Evolutionary conservation across 169 alveolate genomes (phyloP), one percentile per base, ranked within the genome.

Genomic region (Theileria luwenshuni): DNA sequence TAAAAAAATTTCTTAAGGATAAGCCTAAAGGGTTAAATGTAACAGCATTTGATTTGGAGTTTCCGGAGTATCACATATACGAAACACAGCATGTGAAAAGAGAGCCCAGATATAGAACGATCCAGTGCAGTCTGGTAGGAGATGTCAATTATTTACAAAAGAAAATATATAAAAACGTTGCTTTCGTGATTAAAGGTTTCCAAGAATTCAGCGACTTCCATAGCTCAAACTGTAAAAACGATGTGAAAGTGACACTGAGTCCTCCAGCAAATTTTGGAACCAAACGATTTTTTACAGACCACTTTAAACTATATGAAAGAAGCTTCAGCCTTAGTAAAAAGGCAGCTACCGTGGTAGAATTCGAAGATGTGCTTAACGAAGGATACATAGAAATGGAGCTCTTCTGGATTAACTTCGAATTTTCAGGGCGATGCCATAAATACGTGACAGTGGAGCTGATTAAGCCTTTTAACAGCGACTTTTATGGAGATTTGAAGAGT

Each of bases 381-480:
- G 72, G 56, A 45, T 21, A 23, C 7, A 25, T 63, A 2, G 32
- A 63, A 17, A 63, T 63, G 72, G 59, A 63, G 13, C n/a, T 23
- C 10, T 63, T 63, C 72, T 63, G 72, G 72, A 32, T 63, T 15
- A 48, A 63, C 15, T 63, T 63, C 8, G 59, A 63, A 45, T 25
- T 63, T 21, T 33, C 3, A 1, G 59, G 59, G 35, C 28, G 28
- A 25, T 63, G 72, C 32, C 27, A 33, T 23, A 63, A 63, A 23
- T 43, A 63, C 19, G 58, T 63, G 3, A 32, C 17, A 8, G 76
- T 68, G 28, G 67, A 68, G 13, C 19, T 68, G 45, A 41, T 68
- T 51, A 45, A 68, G 49, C 64, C 76, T 15, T n/a, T 48, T 1
- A 51, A 43, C 28, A n/a, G 33, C 13, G 28, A n/a, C 28, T 42